A percentile compares a stretch with the other conserved stretches of the same genome.
Evolutionary conservation across 768 basidiomycete genomes (phyloP).

Genomic region (Thelephora ganbajun): DNA sequence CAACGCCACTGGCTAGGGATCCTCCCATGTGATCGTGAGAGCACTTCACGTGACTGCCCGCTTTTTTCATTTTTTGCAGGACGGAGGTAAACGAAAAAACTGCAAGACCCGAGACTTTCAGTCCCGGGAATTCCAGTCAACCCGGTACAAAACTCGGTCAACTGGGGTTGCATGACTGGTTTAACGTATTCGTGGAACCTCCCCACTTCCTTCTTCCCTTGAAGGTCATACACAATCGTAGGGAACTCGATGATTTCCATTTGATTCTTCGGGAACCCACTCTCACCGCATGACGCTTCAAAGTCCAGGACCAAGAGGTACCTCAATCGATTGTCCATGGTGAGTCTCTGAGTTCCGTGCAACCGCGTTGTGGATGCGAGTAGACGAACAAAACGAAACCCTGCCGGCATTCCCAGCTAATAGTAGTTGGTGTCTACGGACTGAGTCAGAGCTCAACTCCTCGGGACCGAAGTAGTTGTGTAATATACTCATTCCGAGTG

Average conservation of each 20-base stretch:
- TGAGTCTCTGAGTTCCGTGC: not conserved
- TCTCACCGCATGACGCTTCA: conserved; percentile 17
- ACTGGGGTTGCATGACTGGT: conserved; percentile 9
- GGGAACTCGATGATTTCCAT: conserved; percentile 19
- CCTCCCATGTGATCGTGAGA: too few species aligned
- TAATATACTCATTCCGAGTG: not conserved
- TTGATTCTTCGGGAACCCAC: conserved; percentile 1
- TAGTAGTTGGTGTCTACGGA: too few species aligned
- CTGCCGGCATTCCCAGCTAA: not conserved
- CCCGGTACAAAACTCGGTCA: conserved; percentile 16
- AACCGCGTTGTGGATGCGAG: not conserved
- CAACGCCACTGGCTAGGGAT: too few species aligned
- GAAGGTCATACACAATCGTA: conserved; percentile 14
- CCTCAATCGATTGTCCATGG: conserved; percentile 1
- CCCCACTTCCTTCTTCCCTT: conserved; percentile 10
- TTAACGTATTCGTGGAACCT: conserved; percentile 18
- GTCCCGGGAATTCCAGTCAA: conserved; percentile 19
- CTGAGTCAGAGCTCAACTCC: too few species aligned
- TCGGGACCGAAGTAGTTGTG: not conserved
- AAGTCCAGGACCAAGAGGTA: conserved; percentile 17
- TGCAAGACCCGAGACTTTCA: too few species aligned
- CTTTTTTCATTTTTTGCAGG: too few species aligned
- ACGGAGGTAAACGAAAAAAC: too few species aligned
- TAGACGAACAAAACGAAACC: not conserved
- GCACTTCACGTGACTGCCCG: too few species aligned